phyloP scores from a whole-genome alignment of 2,329 filamentous ascomycete genomes.

The Clonostachys rhizophaga region DNA sequence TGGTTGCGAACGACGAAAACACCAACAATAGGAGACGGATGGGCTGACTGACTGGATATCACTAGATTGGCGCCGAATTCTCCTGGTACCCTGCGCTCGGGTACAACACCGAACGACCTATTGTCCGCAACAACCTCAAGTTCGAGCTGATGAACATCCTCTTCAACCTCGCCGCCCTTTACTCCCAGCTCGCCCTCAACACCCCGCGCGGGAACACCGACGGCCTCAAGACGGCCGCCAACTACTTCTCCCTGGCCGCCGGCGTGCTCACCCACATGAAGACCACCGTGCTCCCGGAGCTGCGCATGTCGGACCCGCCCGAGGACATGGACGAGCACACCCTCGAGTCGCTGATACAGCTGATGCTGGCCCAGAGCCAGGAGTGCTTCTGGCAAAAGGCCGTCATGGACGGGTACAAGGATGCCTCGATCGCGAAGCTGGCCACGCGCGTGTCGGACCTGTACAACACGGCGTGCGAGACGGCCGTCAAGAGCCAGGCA shows the following conservation, averaged over 20 bases:
- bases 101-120: slow-evolving; percentile 76
- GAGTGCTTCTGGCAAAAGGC: slow-evolving; percentile 99
- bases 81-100: slow-evolving; percentile 93
- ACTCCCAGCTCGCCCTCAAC: slow-evolving; percentile 83
- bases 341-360: slow-evolving; percentile 73
- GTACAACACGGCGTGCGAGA: slow-evolving; percentile 79
- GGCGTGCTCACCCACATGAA: slow-evolving; percentile 80
- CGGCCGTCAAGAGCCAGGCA: slow-evolving; percentile 81
- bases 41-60: neutral
- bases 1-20: slow-evolving; percentile 1
- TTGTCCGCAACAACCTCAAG: slow-evolving; percentile 61
- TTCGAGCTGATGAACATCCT: slow-evolving; percentile 90
- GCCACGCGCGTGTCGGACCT: slow-evolving; percentile 87
- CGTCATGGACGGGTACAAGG: slow-evolving; percentile 89
- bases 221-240: slow-evolving; percentile 81
- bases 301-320: slow-evolving; percentile 75
- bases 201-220: slow-evolving; percentile 75
- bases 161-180: slow-evolving; percentile 89
- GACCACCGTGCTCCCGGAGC: slow-evolving; percentile 71
- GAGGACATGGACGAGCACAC: slow-evolving; percentile 95
- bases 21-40: neutral
- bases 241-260: slow-evolving; percentile 84
- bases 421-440: slow-evolving; percentile 85
- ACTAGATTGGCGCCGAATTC: slow-evolving; percentile 86
- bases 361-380: slow-evolving; percentile 88